These are phyloP conservation scores for Coemansia sp. DNA, from an alignment of 192 early-diverging fungal genomes.

Conservation along the genomic window DNA sequence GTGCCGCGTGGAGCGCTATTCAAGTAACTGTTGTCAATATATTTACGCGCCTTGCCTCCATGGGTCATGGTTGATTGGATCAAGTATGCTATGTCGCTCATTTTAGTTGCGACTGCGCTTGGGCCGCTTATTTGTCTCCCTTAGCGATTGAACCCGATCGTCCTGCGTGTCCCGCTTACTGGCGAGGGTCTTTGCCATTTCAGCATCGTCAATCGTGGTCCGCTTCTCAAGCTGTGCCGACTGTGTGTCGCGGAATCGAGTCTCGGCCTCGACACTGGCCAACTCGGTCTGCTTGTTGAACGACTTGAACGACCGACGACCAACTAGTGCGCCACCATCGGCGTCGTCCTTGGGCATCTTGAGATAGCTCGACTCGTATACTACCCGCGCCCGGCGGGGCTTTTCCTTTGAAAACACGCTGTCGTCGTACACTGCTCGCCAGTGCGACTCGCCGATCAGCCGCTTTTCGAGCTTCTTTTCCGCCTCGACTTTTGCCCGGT, in stretches of 20 bases:
- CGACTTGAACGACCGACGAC: slow-evolving; percentile 36
- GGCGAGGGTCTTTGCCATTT: slow-evolving; percentile 19
- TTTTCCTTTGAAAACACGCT: slow-evolving; percentile 15
- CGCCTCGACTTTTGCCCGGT: slow-evolving; percentile 16
- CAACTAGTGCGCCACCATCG: slow-evolving; percentile 4
- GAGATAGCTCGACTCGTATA: slow-evolving; percentile 44
- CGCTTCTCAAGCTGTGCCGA: not conserved
- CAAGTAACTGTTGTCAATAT: no score
- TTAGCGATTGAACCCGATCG: slow-evolving; percentile 4
- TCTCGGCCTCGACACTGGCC: slow-evolving; percentile 8
- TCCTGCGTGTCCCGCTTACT: not conserved
- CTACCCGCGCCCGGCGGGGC: slow-evolving; percentile 9
- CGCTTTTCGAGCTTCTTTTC: slow-evolving; percentile 24
- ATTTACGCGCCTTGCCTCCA: no score
- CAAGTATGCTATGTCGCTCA: no score
- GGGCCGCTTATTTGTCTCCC: slow-evolving; percentile 13
- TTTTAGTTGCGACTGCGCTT: slow-evolving; percentile 32
- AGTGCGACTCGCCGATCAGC: slow-evolving; percentile 44
- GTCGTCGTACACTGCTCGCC: slow-evolving; percentile 33
- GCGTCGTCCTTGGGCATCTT: slow-evolving; percentile 25
- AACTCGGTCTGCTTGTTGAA: slow-evolving; percentile 34
- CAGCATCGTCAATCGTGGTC: slow-evolving; percentile 6
- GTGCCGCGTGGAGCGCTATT: slow-evolving; percentile 2
- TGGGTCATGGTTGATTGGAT: no score
- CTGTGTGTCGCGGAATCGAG: slow-evolving; percentile 6